These are phyloP conservation scores for Ichthyophthirius multifiliis DNA, from an alignment of 169 alveolate species.

Conservation along the genomic window DNA sequence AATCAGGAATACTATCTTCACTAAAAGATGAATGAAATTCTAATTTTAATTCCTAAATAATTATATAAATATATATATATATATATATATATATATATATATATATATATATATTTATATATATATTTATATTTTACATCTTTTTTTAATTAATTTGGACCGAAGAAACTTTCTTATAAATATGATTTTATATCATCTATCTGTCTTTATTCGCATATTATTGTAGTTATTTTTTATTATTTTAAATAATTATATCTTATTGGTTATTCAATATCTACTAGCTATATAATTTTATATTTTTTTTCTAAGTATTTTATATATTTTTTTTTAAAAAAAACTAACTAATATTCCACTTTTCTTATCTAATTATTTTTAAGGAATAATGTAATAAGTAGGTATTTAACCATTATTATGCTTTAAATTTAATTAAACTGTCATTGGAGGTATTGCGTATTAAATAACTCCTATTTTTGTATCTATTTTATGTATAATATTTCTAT, in stretches of 20 bases:
- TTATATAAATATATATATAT: neutral
- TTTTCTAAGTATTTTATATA: neutral
- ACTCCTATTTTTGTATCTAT: neutral
- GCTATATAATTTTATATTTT: neutral
- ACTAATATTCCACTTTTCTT: neutral
- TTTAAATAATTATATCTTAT: neutral
- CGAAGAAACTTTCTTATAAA: constrained; percentile 3
- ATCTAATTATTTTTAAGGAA: neutral
- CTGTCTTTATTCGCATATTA: neutral
- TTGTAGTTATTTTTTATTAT: neutral
- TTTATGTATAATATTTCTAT: no score
- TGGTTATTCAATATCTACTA: constrained; percentile 4
- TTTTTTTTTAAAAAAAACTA: neutral
- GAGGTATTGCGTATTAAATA: constrained; percentile 3
- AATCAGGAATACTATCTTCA: neutral
- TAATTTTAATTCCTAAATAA: neutral
- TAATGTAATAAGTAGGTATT: neutral
- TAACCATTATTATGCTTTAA: neutral
- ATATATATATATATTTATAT: no score
- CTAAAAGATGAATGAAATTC: neutral
- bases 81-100: neutral
- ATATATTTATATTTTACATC: neutral
- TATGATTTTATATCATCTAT: neutral
- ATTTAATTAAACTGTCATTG: neutral
- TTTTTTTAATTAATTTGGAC: neutral